Conservation (phyloP, 2,329 filamentous ascomycete species). For the Ophiostoma tasmaniense region DNA sequence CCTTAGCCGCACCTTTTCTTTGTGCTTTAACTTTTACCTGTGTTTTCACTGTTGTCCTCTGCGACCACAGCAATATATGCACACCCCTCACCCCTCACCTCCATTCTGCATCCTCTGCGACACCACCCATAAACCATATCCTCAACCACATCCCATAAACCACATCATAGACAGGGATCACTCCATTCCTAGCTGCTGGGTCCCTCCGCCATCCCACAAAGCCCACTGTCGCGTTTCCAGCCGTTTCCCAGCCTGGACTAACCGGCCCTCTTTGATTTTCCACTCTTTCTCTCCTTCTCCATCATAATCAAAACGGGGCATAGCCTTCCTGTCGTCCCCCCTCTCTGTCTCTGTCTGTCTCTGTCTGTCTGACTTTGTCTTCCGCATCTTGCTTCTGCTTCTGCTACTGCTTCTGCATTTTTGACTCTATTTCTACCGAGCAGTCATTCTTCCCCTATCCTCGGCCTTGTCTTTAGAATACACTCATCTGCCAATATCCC, state of each 20-base stretch:
- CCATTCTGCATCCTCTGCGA: not conserved
- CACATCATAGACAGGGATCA: slow-evolving; percentile 8
- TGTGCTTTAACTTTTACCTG: not conserved
- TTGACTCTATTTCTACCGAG: not conserved
- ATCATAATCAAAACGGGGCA: slow-evolving; percentile 18
- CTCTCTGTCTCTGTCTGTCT: not conserved
- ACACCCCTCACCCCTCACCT: not conserved
- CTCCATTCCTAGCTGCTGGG: slow-evolving; percentile 12
- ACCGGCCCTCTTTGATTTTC: not conserved
- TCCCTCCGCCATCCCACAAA: slow-evolving; percentile 5
- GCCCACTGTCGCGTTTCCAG: slow-evolving; percentile 4
- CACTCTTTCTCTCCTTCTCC: not conserved
- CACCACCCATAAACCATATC: not conserved
- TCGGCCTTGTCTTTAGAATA: not conserved
- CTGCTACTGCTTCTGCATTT: not conserved
- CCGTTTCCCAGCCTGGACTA: slow-evolving; percentile 8
- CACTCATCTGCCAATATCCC: not conserved
- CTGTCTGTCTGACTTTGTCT: not conserved
- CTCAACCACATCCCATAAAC: not conserved
- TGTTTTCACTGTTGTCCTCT: not conserved
- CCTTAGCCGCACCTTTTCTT: slow-evolving; percentile 17
- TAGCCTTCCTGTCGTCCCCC: slow-evolving; percentile 12
- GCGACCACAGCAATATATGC: not conserved
- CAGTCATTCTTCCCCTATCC: not conserved
- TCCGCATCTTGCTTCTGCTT: not conserved